phyloP scores from a whole-genome alignment of 75 land plant genomes.

The Azolla pinnata region DNA sequence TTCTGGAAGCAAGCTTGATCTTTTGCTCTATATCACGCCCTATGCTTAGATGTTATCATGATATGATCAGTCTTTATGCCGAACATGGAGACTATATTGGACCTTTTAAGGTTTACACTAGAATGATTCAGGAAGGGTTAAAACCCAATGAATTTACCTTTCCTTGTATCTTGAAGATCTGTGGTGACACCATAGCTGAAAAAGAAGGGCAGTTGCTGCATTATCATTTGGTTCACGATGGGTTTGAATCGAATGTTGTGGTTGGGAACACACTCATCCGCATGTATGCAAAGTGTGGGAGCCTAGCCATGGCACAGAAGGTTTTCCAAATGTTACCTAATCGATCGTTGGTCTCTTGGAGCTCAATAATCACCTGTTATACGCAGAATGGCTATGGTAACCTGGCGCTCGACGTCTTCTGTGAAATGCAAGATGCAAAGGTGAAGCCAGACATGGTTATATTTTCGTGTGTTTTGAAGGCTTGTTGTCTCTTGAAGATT shows the following conservation, averaged over 20 bases:
- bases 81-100: neutral
- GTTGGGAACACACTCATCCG: constrained; percentile 10
- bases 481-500: constrained; percentile 10
- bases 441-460: constrained; percentile 13
- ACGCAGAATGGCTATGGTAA: constrained; percentile 4
- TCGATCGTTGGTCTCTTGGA: constrained; percentile 22
- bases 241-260: constrained; percentile 8
- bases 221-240: constrained; percentile 7
- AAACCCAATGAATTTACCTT: constrained; percentile 9
- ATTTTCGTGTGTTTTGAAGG: constrained; percentile 15
- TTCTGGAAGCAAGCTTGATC: neutral
- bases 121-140: constrained; percentile 8
- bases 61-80: constrained; percentile 6
- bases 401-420: constrained; percentile 12
- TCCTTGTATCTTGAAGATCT: constrained; percentile 8
- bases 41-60: neutral
- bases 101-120: neutral
- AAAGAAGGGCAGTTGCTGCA: constrained; percentile 8
- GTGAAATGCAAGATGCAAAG: constrained; percentile 5
- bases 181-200: neutral
- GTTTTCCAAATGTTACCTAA: constrained; percentile 18
- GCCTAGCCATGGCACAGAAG: constrained; percentile 7
- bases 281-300: constrained; percentile 16
- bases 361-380: constrained; percentile 18
- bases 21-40: neutral